These are phyloP conservation scores for Yarrowia divulgata DNA, from an alignment of 805 yeast species.

Conservation along the genomic window DNA sequence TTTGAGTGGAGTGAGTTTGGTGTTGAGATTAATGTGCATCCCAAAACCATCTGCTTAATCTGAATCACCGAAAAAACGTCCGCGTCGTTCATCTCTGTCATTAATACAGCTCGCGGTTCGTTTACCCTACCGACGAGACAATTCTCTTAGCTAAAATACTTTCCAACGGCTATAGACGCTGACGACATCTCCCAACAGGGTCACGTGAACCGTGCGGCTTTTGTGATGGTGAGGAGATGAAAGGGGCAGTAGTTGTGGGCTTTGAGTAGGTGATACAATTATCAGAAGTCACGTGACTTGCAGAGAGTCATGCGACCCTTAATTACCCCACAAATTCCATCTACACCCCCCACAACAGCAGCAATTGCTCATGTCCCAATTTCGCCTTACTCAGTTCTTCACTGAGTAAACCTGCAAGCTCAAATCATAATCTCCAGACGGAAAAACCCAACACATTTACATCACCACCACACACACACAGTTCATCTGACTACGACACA, in stretches of 20 bases:
- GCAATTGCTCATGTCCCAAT: constrained; percentile 8
- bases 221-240: not conserved
- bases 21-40: too few relatives aligned
- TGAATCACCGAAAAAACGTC: too few relatives aligned
- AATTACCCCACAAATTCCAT: not conserved
- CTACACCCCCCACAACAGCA: not conserved
- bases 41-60: too few relatives aligned
- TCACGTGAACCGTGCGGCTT: constrained; percentile 24
- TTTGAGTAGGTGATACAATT: too few relatives aligned
- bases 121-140: constrained; percentile 12
- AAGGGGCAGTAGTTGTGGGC: not conserved
- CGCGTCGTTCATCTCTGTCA: not conserved
- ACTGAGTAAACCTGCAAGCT: constrained; percentile 34
- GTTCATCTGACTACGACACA: not conserved
- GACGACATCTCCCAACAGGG: constrained; percentile 27
- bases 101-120: too few relatives aligned
- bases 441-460: constrained; percentile 30
- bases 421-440: constrained; percentile 28
- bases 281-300: too few relatives aligned
- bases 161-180: constrained; percentile 25
- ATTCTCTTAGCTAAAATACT: not conserved
- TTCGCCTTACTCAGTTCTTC: constrained; percentile 31
- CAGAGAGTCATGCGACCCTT: not conserved
- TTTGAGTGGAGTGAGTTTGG: too few relatives aligned
- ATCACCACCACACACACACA: constrained; percentile 8